phyloP scores from a whole-genome alignment of 257 asterid species.

The Dorcoceras hygrometricum region DNA sequence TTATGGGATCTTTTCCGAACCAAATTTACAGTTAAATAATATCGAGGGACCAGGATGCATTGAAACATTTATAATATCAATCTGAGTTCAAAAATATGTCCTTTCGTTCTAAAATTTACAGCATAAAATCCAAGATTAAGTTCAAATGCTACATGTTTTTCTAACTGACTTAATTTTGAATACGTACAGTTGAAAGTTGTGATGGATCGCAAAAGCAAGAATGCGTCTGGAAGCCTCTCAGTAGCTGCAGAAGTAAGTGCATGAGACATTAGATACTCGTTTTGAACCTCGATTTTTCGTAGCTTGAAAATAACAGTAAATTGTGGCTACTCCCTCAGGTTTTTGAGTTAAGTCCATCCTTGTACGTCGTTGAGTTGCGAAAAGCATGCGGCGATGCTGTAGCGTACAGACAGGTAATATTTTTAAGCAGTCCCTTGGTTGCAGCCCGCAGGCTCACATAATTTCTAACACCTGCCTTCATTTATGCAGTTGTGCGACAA shows the following conservation, averaged over 20 bases:
- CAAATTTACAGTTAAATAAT: neutral
- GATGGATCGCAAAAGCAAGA: slow-evolving; percentile 54
- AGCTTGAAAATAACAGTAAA: neutral
- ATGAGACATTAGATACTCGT: neutral
- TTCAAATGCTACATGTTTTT: neutral
- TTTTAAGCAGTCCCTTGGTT: neutral
- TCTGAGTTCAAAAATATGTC: neutral
- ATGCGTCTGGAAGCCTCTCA: slow-evolving; percentile 50
- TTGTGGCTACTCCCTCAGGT: slow-evolving; percentile 47
- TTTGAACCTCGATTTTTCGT: neutral
- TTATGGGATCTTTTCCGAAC: too few relatives aligned
- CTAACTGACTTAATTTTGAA: slow-evolving; percentile 1
- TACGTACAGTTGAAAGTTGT: slow-evolving; percentile 61
- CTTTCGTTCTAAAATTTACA: neutral
- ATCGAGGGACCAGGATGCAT: neutral
- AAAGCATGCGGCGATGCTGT: slow-evolving; percentile 68
- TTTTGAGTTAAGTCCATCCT: slow-evolving; percentile 77
- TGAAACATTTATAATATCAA: neutral
- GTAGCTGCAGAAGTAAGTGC: slow-evolving; percentile 75
- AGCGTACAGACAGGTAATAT: slow-evolving; percentile 69
- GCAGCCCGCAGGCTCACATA: too few relatives aligned
- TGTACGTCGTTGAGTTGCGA: slow-evolving; percentile 76
- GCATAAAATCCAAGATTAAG: neutral
- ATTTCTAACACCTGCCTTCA: neutral
- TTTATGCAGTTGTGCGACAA: slow-evolving; percentile 72